Base-by-base conservation (phyloP, 176 grass and related monocot species). In the Cenchrus purpureus region DNA sequence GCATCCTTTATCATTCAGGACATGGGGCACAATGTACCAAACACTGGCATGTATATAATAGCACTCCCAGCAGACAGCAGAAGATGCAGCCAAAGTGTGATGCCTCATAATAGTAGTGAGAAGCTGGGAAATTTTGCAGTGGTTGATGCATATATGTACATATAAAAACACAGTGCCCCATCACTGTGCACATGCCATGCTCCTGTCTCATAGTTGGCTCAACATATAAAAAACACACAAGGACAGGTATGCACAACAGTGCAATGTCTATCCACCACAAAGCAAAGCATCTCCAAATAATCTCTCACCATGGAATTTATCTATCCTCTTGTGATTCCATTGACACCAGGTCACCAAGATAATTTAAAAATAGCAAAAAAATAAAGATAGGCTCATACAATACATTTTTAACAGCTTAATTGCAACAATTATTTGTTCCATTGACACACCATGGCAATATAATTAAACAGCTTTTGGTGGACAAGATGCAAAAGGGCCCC, bases 141-240 rank as follows among this genome's bases (percentile, higher is more conserved):
- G 78, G 73, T 80, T 79, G 64, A 76, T 42, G 73, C 16, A 76
- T 87, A 89, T 77, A 60, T 22, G 71, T 14, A 73, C 8, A 74
- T 32, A 74, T 54, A 74, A 80, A 73, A 85, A 92, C 84, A 68
- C 63, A 80, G 82, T 34, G 13, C 42, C 80, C 74, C 81, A 85
- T 89, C 82, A 84, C 81, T 50, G 50, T 81, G 92, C 90, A 95
- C 92, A 97, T 97, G 90, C 78, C 52, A 77, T 94, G 95, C 81
- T 80, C 68, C 92, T 86, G 69, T 76, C 79, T 86, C 80, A 32
- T 32, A 51, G 34, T 88, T 97, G 66, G 60, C 80, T 87, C 46
- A 25, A 86, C 55, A 76, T 76, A 78, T 82, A 79, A 79, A 79
- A 79, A 53, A 79, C 62, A 91, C 49, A 61, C 63, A 65, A 22